These are phyloP conservation scores for Torulaspora microellipsoides DNA, from an alignment of 805 yeast genomes.

Conservation along the genomic window DNA sequence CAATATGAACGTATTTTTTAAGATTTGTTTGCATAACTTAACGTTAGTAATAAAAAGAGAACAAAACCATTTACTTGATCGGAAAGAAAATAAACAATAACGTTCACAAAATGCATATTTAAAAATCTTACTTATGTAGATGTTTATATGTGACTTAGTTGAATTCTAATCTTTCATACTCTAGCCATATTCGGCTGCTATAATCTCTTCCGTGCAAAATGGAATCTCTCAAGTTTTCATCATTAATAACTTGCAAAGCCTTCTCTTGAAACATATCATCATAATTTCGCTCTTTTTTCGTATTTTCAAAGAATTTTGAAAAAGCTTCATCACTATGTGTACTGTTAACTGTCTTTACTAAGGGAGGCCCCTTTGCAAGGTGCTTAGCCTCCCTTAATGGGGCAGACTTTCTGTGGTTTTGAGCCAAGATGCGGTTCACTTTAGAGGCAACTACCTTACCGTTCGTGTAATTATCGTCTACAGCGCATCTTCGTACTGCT, in stretches of 20 bases:
- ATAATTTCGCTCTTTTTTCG: background rate
- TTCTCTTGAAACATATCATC: constrained; percentile 4
- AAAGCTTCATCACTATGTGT: constrained; percentile 2
- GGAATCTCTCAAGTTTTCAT: constrained; percentile 2
- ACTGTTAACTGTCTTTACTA: constrained; percentile 4
- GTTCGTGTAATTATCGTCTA: background rate
- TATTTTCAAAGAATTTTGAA: constrained; percentile 7
- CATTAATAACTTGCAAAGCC: constrained; percentile 2
- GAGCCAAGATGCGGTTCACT: constrained; percentile 4
- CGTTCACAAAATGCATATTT: background rate
- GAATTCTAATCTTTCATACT: constrained; percentile 10
- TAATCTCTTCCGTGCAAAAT: constrained; percentile 6
- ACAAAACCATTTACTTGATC: background rate
- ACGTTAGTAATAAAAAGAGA: background rate
- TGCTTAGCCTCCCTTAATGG: background rate
- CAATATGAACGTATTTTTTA: background rate
- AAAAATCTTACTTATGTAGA: background rate
- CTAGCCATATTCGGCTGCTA: constrained; percentile 7
- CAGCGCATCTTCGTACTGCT: constrained; percentile 11
- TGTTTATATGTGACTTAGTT: background rate
- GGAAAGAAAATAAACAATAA: background rate
- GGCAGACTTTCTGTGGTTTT: constrained; percentile 1
- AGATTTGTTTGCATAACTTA: background rate
- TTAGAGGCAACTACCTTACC: constrained; percentile 6
- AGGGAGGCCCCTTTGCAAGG: constrained; percentile 1